phyloP scores from a whole-genome alignment of 768 basidiomycete species.

The Mycena alexandri region DNA sequence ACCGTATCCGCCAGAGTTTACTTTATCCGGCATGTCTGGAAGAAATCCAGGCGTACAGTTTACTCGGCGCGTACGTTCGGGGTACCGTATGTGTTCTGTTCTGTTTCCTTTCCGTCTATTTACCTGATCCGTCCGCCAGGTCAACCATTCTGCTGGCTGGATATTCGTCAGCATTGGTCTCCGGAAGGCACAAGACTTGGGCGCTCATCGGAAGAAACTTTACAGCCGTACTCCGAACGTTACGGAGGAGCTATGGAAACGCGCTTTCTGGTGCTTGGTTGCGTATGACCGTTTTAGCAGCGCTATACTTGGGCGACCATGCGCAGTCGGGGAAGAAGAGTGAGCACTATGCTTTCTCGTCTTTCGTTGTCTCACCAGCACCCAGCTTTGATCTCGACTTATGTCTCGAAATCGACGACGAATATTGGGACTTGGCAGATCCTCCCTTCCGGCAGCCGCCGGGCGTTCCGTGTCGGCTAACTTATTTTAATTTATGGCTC shows the following conservation, averaged over 20 bases:
- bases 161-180: slow-evolving; percentile 64
- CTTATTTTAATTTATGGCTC: slow-evolving; percentile 74
- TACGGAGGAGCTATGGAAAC: slow-evolving; percentile 82
- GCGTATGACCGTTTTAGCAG: slow-evolving; percentile 70
- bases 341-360: slow-evolving; percentile 48
- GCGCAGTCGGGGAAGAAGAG: slow-evolving; percentile 76
- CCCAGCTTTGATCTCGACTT: slow-evolving; percentile 86
- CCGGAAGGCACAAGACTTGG: slow-evolving; percentile 80
- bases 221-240: slow-evolving; percentile 61
- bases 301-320: slow-evolving; percentile 67
- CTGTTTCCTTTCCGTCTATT: slow-evolving; percentile 55
- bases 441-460: slow-evolving; percentile 78
- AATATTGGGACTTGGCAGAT: slow-evolving; percentile 73
- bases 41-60: slow-evolving; percentile 66
- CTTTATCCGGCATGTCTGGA: slow-evolving; percentile 70
- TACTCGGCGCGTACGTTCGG: slow-evolving; percentile 31
- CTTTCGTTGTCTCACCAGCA: slow-evolving; percentile 5
- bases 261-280: slow-evolving; percentile 77
- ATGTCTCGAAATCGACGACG: slow-evolving; percentile 86
- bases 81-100: slow-evolving; percentile 28
- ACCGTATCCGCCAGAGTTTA: slow-evolving; percentile 62
- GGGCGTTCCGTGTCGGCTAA: slow-evolving; percentile 66
- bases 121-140: slow-evolving; percentile 55
- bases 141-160: slow-evolving; percentile 67
- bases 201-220: slow-evolving; percentile 76